phyloP scores from a whole-genome alignment of 2,329 filamentous ascomycete genomes.

The Falciphora oryzae region DNA sequence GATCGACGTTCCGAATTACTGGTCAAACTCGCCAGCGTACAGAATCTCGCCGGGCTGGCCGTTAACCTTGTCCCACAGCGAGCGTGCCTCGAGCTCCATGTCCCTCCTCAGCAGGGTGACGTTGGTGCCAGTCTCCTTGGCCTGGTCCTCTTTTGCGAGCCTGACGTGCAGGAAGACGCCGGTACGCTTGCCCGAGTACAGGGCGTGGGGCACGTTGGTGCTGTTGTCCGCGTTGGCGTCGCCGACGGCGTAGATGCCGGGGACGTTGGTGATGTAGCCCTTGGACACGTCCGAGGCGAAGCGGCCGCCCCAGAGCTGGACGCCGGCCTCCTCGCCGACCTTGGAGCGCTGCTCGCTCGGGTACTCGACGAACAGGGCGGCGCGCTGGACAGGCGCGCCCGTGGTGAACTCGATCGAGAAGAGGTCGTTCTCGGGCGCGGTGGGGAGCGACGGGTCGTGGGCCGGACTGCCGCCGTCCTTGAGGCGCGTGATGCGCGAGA shows the following conservation, averaged over 20 bases:
- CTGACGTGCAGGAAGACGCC: slow-evolving; percentile 46
- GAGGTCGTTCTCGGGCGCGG: slow-evolving; percentile 43
- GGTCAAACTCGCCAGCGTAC: slow-evolving; percentile 37
- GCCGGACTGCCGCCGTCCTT: slow-evolving; percentile 29
- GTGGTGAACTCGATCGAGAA: slow-evolving; percentile 49
- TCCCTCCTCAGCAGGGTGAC: slow-evolving; percentile 27
- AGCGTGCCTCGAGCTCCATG: slow-evolving; percentile 30
- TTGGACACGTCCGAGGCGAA: slow-evolving; percentile 32
- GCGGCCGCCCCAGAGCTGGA: slow-evolving; percentile 37
- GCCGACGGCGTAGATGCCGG: slow-evolving; percentile 52
- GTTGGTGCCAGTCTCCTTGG: slow-evolving; percentile 30
- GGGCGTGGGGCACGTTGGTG: slow-evolving; percentile 56
- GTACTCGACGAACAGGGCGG: slow-evolving; percentile 47
- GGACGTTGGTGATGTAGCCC: slow-evolving; percentile 40
- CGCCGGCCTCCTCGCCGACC: slow-evolving; percentile 41
- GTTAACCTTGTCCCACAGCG: slow-evolving; percentile 42
- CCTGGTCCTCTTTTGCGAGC: slow-evolving; percentile 25
- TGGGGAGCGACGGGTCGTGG: slow-evolving; percentile 35
- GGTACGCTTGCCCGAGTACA: slow-evolving; percentile 52
- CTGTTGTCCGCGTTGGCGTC: slow-evolving; percentile 55
- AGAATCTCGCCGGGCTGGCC: slow-evolving; percentile 35
- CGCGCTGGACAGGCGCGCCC: slow-evolving; percentile 38
- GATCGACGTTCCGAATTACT: background rate
- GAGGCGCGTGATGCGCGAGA: slow-evolving; percentile 41
- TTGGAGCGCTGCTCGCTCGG: slow-evolving; percentile 39